phyloP scores from a whole-genome alignment of 169 alveolate genomes.

The Eimeria necatrix region DNA sequence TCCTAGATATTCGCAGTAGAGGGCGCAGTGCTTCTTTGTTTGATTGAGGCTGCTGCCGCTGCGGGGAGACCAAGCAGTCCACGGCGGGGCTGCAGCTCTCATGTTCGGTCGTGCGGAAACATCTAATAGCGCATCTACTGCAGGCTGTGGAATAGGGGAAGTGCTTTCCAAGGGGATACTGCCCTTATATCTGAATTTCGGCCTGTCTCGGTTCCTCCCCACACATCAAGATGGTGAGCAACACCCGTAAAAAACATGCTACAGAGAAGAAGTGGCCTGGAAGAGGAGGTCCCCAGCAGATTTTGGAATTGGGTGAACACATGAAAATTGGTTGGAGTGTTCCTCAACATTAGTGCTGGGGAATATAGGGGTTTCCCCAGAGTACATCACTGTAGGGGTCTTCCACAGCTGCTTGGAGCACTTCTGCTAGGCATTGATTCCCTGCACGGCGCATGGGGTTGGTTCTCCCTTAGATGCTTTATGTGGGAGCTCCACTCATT shows the following conservation, averaged over 20 bases:
- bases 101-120: not conserved
- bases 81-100: conserved; percentile 53
- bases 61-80: conserved; percentile 44
- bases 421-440: no score
- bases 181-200: not conserved
- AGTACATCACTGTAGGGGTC: not conserved
- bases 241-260: not conserved
- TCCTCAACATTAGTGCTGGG: not conserved
- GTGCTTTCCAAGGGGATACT: not conserved
- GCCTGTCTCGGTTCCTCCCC: conserved; percentile 56
- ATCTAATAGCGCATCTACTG: not conserved
- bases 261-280: not conserved
- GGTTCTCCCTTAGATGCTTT: no score
- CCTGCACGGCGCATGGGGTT: no score
- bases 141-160: not conserved
- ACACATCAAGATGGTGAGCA: conserved; percentile 62
- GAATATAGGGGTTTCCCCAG: no score
- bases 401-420: no score
- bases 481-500: no score
- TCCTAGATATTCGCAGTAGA: no score
- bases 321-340: not conserved
- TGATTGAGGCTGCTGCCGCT: not conserved
- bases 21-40: no score
- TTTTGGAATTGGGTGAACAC: not conserved
- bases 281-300: not conserved